Evolutionary conservation across 163 green algal genomes (phyloP).

Genomic region (Scenedesmus sp.): DNA sequence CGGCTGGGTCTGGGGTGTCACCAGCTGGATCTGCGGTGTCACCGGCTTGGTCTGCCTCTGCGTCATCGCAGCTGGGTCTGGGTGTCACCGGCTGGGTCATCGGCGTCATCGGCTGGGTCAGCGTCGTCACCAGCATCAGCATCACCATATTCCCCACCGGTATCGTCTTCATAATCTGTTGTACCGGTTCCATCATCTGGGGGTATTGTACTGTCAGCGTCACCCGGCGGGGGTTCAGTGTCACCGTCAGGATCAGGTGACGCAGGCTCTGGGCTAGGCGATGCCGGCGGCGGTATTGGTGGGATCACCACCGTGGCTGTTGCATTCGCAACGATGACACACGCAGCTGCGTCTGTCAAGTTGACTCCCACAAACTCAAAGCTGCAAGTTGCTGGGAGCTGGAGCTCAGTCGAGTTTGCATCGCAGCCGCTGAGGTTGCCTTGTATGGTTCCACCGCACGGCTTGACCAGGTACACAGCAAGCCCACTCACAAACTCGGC

Average conservation of each 20-base stretch:
- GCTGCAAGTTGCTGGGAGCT: constrained; percentile 5
- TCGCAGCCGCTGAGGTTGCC: background rate
- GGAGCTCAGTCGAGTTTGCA: background rate
- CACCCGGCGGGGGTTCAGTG: background rate
- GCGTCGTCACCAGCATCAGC: background rate
- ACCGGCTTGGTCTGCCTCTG: background rate
- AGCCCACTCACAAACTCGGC: background rate
- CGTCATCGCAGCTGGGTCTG: too few species aligned
- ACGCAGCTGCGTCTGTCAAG: background rate
- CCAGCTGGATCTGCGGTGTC: background rate
- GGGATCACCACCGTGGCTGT: background rate
- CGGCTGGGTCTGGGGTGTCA: background rate
- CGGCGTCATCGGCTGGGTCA: background rate
- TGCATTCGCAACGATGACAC: background rate
- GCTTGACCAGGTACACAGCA: background rate
- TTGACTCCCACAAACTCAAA: constrained; percentile 25
- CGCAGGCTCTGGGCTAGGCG: background rate
- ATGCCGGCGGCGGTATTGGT: background rate
- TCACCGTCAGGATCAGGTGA: background rate
- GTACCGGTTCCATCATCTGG: background rate
- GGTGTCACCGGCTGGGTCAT: background rate
- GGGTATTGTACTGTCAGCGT: background rate
- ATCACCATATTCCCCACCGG: background rate
- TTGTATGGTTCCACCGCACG: background rate
- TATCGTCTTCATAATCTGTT: background rate